Evolutionary conservation across 495 filamentous ascomycete species (phyloP).

Genomic region (Penicillium diatomitis): DNA sequence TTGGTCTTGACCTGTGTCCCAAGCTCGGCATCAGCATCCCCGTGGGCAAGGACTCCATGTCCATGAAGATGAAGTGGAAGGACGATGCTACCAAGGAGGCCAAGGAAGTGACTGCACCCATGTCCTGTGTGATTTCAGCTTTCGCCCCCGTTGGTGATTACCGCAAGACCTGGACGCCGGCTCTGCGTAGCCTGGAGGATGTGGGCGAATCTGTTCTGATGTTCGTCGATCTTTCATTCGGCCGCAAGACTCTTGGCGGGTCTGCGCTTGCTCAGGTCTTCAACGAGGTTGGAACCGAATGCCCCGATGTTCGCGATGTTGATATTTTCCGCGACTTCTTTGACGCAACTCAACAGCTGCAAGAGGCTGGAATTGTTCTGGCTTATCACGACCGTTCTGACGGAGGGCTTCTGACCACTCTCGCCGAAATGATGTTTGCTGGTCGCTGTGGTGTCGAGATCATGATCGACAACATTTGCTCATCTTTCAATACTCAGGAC

Average conservation of each 20-base stretch:
- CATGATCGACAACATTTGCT: conserved; percentile 64
- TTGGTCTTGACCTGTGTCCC: conserved; percentile 79
- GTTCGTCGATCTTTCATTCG: conserved; percentile 79
- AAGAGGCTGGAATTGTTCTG: conserved; percentile 78
- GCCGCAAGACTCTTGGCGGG: conserved; percentile 73
- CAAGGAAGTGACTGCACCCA: conserved; percentile 84
- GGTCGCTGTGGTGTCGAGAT: conserved; percentile 84
- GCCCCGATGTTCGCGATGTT: conserved; percentile 75
- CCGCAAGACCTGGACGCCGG: conserved; percentile 84
- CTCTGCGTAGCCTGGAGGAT: conserved; percentile 72
- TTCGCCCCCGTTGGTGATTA: conserved; percentile 76
- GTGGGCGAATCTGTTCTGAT: conserved; percentile 85
- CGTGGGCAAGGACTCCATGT: conserved; percentile 96
- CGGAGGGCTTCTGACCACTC: conserved; percentile 83
- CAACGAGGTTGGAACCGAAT: conserved; percentile 71
- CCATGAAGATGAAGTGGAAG: conserved; percentile 97
- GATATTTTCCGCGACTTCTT: conserved; percentile 85
- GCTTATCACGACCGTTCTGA: conserved; percentile 95
- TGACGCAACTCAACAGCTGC: conserved; percentile 77
- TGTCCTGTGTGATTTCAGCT: conserved; percentile 83
- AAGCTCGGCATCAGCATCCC: conserved; percentile 84
- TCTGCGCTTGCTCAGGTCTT: conserved; percentile 92
- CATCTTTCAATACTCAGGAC: conserved; percentile 45
- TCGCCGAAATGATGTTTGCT: conserved; percentile 97
- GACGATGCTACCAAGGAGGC: conserved; percentile 54